Percentiles rank a stretch among this genome's conserved stretches.
These are phyloP conservation scores for Hortaea werneckii DNA, from an alignment of 2,329 filamentous ascomycete genomes.

Conservation along the genomic window DNA sequence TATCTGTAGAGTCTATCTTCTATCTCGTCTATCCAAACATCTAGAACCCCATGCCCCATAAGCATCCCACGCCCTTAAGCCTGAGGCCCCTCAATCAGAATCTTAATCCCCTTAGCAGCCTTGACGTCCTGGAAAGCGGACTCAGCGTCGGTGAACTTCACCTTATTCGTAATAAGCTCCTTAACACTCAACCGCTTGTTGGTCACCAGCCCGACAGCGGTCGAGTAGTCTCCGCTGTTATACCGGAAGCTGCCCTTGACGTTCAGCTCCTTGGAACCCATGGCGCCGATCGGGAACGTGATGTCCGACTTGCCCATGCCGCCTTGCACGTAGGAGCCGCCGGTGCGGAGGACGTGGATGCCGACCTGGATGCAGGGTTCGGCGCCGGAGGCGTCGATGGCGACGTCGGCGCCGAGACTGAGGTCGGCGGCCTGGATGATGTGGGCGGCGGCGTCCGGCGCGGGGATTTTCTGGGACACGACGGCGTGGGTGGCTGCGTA, in stretches of 20 bases:
- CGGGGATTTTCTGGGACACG: conserved; percentile 46
- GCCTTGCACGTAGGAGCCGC: conserved; percentile 57
- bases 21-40: too few relatives aligned
- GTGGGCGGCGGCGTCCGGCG: conserved; percentile 64
- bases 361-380: conserved; percentile 41
- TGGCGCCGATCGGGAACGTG: conserved; percentile 80
- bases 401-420: conserved; percentile 38
- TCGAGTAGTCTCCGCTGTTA: conserved; percentile 73
- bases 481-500: conserved; percentile 67
- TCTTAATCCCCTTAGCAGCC: conserved; percentile 67
- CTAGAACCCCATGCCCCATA: too few relatives aligned
- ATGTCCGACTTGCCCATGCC: conserved; percentile 87
- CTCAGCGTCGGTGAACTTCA: conserved; percentile 73
- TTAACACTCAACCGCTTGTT: conserved; percentile 63
- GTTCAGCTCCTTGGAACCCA: conserved; percentile 83
- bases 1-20: too few relatives aligned
- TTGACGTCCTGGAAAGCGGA: conserved; percentile 80
- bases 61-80: conserved; percentile 3
- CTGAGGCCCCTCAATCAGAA: conserved; percentile 35
- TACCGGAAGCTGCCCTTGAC: conserved; percentile 86
- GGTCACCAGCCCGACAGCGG: conserved; percentile 68
- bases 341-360: conserved; percentile 38
- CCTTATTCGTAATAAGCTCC: conserved; percentile 66
- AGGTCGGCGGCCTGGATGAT: conserved; percentile 56
- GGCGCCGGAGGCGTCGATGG: conserved; percentile 39